phyloP scores from a whole-genome alignment of 1,284 basidiomycete species.

The Cronartium ribicola region DNA sequence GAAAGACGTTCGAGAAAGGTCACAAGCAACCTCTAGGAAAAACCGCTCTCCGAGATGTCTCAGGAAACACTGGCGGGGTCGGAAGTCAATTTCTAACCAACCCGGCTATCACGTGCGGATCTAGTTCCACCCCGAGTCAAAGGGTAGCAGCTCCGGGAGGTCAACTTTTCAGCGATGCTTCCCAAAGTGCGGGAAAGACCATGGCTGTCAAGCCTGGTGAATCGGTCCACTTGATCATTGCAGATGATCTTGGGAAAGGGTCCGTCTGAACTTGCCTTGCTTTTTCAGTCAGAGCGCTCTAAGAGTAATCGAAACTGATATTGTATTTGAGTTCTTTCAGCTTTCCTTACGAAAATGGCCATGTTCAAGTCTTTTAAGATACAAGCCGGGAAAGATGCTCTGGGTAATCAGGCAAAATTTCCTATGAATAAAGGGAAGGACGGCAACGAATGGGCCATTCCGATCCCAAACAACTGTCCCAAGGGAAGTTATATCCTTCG shows the following conservation, averaged over 20 bases:
- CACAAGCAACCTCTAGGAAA: conserved; percentile 5
- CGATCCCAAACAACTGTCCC: conserved; percentile 22
- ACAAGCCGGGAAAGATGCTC: conserved; percentile 17
- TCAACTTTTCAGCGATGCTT: conserved; percentile 26
- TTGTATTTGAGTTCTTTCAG: conserved; percentile 5
- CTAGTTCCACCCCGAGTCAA: conserved; percentile 17
- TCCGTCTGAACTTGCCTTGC: background rate
- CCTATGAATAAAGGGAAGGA: conserved; percentile 10
- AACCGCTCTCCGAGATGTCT: background rate
- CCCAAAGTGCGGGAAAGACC: conserved; percentile 38
- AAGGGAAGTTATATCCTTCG: conserved; percentile 37
- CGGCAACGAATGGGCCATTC: conserved; percentile 25
- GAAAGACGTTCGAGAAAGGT: background rate
- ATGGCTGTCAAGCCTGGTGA: conserved; percentile 29
- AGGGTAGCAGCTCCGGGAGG: conserved; percentile 27
- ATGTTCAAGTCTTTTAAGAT: conserved; percentile 29
- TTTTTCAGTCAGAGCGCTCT: background rate
- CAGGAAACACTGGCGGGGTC: conserved; percentile 39
- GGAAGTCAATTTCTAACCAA: conserved; percentile 30
- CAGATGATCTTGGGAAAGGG: conserved; percentile 24
- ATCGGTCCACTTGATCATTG: conserved; percentile 19
- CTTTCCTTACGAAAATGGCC: conserved; percentile 37
- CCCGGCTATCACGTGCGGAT: conserved; percentile 30
- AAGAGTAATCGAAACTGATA: no score
- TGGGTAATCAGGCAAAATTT: conserved; percentile 6